These are phyloP conservation scores for Suhomyces vadensis DNA, from an alignment of 805 yeast genomes.

Conservation along the genomic window DNA sequence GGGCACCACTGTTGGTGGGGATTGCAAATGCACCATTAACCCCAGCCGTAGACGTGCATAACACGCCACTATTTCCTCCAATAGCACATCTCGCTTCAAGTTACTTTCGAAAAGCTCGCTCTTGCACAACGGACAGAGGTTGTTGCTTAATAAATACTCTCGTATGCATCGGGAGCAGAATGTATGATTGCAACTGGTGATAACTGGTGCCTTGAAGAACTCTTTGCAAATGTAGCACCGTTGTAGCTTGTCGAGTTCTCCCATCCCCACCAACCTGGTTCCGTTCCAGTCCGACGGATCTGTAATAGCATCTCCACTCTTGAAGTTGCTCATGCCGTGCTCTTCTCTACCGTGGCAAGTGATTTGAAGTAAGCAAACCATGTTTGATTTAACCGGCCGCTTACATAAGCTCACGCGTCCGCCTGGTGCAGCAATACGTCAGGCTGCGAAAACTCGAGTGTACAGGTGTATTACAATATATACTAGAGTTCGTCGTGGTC, in stretches of 20 bases:
- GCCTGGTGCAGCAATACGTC: no score
- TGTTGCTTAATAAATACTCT: constrained; percentile 57
- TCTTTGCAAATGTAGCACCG: constrained; percentile 91
- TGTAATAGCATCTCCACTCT: constrained; percentile 29
- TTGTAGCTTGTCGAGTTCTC: constrained; percentile 66
- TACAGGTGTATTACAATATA: background rate
- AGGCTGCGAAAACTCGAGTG: background rate
- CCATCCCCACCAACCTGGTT: constrained; percentile 55
- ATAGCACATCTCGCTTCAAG: constrained; percentile 60
- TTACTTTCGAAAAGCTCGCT: constrained; percentile 68
- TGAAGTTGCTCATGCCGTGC: constrained; percentile 5
- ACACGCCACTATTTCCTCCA: constrained; percentile 70
- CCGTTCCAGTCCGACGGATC: constrained; percentile 74
- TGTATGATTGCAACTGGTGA: constrained; percentile 84
- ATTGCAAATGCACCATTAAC: constrained; percentile 17
- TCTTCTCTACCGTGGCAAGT: no score
- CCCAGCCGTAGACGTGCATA: constrained; percentile 44
- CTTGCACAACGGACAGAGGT: constrained; percentile 77
- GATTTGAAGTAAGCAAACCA: no score
- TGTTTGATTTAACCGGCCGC: no score
- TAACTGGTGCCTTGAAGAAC: constrained; percentile 72
- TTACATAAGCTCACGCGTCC: no score
- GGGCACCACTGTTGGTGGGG: constrained; percentile 11
- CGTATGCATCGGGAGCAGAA: constrained; percentile 88
- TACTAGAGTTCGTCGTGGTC: constrained; percentile 3